phyloP scores from a whole-genome alignment of 208 protist species.

The Leishmania turanica region DNA sequence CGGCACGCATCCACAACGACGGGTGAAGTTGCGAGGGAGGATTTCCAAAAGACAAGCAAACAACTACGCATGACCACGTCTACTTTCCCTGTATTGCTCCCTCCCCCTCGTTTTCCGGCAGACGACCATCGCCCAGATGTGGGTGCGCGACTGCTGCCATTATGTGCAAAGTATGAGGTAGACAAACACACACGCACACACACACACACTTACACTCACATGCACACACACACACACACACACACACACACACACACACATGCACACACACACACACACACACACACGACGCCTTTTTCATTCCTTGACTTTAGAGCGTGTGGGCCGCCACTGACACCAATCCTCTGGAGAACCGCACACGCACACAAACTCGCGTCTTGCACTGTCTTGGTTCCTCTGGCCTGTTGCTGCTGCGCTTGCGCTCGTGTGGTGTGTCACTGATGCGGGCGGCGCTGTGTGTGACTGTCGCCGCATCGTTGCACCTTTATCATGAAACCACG shows the following conservation, averaged over 20 bases:
- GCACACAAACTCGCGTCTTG: neutral
- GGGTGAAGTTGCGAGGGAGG: neutral
- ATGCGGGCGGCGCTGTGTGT: constrained; percentile 30
- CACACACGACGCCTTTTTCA: neutral
- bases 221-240: neutral
- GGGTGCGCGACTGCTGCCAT: no score
- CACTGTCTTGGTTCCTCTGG: neutral
- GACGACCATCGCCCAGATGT: neutral
- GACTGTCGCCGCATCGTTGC: constrained; percentile 30
- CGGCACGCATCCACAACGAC: neutral
- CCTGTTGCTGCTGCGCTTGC: neutral
- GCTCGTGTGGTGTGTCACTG: constrained; percentile 6
- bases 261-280: neutral
- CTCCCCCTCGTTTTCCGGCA: neutral
- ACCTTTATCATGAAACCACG: constrained; percentile 30
- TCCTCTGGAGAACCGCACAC: neutral
- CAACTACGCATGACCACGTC: neutral
- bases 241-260: neutral
- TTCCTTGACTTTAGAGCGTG: no score
- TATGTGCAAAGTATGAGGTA: no score
- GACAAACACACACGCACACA: neutral
- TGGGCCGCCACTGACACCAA: no score
- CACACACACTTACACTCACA: neutral
- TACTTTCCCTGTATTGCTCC: neutral
- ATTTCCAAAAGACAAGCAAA: no score